Evolutionary conservation across 2,329 filamentous ascomycete species (phyloP).

Genomic region (Ceratocystis ficicola): DNA sequence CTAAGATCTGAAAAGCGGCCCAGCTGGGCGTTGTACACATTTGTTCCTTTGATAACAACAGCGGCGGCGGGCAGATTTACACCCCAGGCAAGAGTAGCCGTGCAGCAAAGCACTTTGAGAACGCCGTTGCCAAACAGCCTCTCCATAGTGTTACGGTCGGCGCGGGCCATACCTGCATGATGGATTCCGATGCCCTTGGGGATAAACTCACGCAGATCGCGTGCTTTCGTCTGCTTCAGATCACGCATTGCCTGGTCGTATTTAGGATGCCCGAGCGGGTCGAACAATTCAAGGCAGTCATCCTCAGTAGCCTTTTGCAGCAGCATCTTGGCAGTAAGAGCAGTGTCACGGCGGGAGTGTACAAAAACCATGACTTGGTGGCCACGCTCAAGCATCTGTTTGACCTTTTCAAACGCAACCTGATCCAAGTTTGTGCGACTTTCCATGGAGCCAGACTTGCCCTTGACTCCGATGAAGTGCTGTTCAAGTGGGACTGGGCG

Average conservation of each 20-base stretch:
- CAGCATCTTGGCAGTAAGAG: conserved; percentile 73
- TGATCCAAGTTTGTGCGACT: conserved; percentile 82
- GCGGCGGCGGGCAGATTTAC: conserved; percentile 95
- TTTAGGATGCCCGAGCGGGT: conserved; percentile 62
- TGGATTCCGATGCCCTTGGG: conserved; percentile 89
- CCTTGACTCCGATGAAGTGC: conserved; percentile 92
- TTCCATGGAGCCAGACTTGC: conserved; percentile 68
- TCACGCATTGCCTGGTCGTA: conserved; percentile 73
- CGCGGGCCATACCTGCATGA: conserved; percentile 90
- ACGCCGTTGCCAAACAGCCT: conserved; percentile 80
- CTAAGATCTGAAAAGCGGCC: conserved; percentile 94
- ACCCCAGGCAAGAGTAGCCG: conserved; percentile 94
- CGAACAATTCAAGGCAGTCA: conserved; percentile 67
- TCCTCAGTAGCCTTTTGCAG: conserved; percentile 78
- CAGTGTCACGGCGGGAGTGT: conserved; percentile 88
- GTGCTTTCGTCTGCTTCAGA: conserved; percentile 72
- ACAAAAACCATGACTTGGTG: conserved; percentile 99
- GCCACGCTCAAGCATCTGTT: conserved; percentile 78
- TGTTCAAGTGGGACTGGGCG: conserved; percentile 91
- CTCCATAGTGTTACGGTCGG: conserved; percentile 93
- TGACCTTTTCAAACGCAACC: conserved; percentile 85
- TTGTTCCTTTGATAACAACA: conserved; percentile 95
- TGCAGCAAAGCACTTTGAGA: conserved; percentile 96
- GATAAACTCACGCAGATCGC: conserved; percentile 78
- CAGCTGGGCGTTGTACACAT: conserved; percentile 90